These are phyloP conservation scores for Limonium bicolor DNA, from an alignment of 148 eudicot species.

Conservation along the genomic window DNA sequence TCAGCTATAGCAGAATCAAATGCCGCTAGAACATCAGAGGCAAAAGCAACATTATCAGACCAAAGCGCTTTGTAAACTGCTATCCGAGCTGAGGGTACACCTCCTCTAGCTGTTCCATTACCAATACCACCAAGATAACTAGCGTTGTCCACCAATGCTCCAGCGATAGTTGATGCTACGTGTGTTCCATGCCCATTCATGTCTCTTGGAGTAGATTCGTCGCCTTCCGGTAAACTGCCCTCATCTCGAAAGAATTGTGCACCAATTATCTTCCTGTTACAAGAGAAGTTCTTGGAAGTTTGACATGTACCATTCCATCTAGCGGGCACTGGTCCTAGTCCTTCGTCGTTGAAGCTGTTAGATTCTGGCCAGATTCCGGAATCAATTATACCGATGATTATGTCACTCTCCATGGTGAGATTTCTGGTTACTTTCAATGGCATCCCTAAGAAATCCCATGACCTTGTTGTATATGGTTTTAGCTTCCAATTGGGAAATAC, in stretches of 20 bases:
- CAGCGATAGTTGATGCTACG: conserved; percentile 50
- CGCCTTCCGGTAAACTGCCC: background rate
- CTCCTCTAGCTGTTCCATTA: conserved; percentile 35
- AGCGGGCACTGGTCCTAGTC: conserved; percentile 24
- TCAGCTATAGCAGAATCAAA: conserved; percentile 45
- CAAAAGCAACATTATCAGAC: conserved; percentile 3
- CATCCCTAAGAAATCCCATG: conserved; percentile 47
- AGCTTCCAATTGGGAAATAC: conserved; percentile 29
- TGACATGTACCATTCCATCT: conserved; percentile 39
- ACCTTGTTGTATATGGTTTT: conserved; percentile 37
- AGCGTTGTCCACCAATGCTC: conserved; percentile 9
- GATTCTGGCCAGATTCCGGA: conserved; percentile 44
- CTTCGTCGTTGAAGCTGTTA: conserved; percentile 24
- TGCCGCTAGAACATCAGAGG: conserved; percentile 15
- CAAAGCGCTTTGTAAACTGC: conserved; percentile 23
- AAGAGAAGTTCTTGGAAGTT: conserved; percentile 23
- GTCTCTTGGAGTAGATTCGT: conserved; percentile 16
- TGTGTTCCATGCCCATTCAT: conserved; percentile 36
- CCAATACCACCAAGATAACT: conserved; percentile 26
- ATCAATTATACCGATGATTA: conserved; percentile 27
- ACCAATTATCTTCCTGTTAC: conserved; percentile 58
- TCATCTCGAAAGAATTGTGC: conserved; percentile 13
- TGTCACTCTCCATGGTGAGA: conserved; percentile 12
- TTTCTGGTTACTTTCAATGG: background rate
- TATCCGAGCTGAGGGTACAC: conserved; percentile 29